Percentiles rank a stretch among this genome's conserved stretches.
These are phyloP conservation scores for Batkoa obscura DNA, from an alignment of 371 early-diverging fungal genomes.

Conservation along the genomic window DNA sequence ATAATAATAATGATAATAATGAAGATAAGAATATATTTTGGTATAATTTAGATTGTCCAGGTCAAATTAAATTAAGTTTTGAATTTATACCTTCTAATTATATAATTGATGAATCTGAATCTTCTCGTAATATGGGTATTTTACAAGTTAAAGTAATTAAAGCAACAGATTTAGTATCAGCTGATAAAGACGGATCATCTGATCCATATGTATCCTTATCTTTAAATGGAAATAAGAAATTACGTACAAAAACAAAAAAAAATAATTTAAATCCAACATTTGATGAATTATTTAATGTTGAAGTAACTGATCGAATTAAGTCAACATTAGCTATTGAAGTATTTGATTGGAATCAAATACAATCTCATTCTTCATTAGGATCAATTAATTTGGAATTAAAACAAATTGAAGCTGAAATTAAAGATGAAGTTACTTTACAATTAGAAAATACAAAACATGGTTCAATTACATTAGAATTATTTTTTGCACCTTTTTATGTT, in stretches of 20 bases:
- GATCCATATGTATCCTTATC: constrained; percentile 66
- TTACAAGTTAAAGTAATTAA: constrained; percentile 17
- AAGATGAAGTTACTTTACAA: neutral
- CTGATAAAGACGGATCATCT: constrained; percentile 36
- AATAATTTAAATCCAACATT: constrained; percentile 71
- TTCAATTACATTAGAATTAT: constrained; percentile 1
- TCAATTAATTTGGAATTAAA: neutral
- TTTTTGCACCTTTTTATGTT: constrained; percentile 8
- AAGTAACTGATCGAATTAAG: constrained; percentile 25
- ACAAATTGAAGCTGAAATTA: neutral
- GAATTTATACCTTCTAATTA: constrained; percentile 18
- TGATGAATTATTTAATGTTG: constrained; percentile 52
- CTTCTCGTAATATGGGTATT: constrained; percentile 19
- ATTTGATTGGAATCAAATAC: constrained; percentile 65
- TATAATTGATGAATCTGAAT: constrained; percentile 19
- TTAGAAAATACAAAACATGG: neutral
- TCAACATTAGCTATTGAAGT: constrained; percentile 22
- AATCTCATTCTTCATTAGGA: constrained; percentile 29
- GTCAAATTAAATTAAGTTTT: constrained; percentile 22
- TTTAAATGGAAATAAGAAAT: constrained; percentile 54
- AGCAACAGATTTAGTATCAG: constrained; percentile 20
- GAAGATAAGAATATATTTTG: constrained; percentile 2
- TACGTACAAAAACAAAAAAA: constrained; percentile 54
- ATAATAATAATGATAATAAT: neutral
- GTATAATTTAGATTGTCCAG: constrained; percentile 6